These are phyloP conservation scores for Gymnopus androsaceus DNA, from an alignment of 1,284 basidiomycete species.

Conservation along the genomic window DNA sequence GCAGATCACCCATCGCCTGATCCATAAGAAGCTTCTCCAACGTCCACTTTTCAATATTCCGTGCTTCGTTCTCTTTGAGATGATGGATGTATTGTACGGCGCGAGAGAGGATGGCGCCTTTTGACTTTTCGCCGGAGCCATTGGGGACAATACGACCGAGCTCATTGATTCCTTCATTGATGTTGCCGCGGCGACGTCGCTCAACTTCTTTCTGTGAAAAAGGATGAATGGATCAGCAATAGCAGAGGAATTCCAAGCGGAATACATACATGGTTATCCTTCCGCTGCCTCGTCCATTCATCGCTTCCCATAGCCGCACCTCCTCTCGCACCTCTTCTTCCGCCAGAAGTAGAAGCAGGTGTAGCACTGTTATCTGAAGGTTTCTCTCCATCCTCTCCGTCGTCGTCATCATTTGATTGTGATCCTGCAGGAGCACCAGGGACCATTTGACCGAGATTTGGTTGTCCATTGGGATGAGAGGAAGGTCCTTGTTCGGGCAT, in stretches of 20 bases:
- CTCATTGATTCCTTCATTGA: constrained; percentile 95
- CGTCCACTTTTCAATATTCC: constrained; percentile 94
- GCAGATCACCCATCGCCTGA: constrained; percentile 85
- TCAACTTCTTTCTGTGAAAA: constrained; percentile 90
- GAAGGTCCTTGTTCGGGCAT: constrained; percentile 71
- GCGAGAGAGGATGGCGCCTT: constrained; percentile 83
- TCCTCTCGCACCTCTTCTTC: constrained; percentile 43
- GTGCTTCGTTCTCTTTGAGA: constrained; percentile 86
- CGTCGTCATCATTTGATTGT: constrained; percentile 35
- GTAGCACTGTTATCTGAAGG: constrained; percentile 12
- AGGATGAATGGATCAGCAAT: not conserved
- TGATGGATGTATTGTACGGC: constrained; percentile 90
- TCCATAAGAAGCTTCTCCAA: constrained; percentile 91
- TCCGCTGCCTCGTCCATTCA: constrained; percentile 81
- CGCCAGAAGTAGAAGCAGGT: constrained; percentile 24
- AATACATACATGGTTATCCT: constrained; percentile 77
- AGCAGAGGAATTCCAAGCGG: not conserved
- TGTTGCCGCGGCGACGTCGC: constrained; percentile 88
- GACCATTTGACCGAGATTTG: constrained; percentile 57
- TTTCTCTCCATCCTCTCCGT: constrained; percentile 35
- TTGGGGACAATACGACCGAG: constrained; percentile 88
- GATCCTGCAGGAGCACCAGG: constrained; percentile 38
- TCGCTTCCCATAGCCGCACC: constrained; percentile 66
- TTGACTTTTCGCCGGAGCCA: constrained; percentile 85
- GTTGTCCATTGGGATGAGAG: constrained; percentile 70